Evolutionary conservation across 73 alveolate genomes (phyloP).

Genomic region (Uronychia setigera): DNA sequence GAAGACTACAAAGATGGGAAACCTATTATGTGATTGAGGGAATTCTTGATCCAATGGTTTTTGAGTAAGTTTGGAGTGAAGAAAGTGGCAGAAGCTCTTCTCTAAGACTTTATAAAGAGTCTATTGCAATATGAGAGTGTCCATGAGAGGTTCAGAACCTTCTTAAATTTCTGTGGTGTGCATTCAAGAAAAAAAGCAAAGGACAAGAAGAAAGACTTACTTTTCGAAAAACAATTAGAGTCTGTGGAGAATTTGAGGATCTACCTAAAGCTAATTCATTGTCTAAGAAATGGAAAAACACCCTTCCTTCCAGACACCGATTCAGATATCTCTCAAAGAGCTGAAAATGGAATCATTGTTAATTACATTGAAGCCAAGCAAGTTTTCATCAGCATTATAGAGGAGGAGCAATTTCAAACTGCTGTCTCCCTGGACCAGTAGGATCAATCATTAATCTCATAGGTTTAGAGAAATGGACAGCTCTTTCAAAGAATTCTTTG

Average conservation of each 20-base stretch:
- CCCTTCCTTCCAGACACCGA: conserved; percentile 65
- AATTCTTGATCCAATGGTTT: conserved; percentile 57
- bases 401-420: conserved; percentile 16
- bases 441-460: not conserved
- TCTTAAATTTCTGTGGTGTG: conserved; percentile 61
- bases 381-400: conserved; percentile 15
- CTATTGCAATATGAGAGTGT: conserved; percentile 20
- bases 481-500: conserved; percentile 29
- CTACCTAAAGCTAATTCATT: conserved; percentile 40
- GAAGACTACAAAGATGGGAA: conserved; percentile 59
- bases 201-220: conserved; percentile 45
- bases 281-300: conserved; percentile 27
- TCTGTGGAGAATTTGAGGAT: conserved; percentile 54
- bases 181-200: conserved; percentile 25
- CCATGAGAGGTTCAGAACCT: conserved; percentile 55
- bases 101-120: conserved; percentile 46
- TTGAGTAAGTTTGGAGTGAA: conserved; percentile 46
- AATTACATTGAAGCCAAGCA: conserved; percentile 47
- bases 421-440: not conserved
- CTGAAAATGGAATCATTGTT: conserved; percentile 40
- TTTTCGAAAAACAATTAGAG: conserved; percentile 49
- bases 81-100: conserved; percentile 42
- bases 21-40: conserved; percentile 26
- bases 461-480: conserved; percentile 11
- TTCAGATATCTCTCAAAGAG: conserved; percentile 35